These are phyloP conservation scores for Microdochium nivale DNA, from an alignment of 2,329 filamentous ascomycete genomes.

Conservation along the genomic window DNA sequence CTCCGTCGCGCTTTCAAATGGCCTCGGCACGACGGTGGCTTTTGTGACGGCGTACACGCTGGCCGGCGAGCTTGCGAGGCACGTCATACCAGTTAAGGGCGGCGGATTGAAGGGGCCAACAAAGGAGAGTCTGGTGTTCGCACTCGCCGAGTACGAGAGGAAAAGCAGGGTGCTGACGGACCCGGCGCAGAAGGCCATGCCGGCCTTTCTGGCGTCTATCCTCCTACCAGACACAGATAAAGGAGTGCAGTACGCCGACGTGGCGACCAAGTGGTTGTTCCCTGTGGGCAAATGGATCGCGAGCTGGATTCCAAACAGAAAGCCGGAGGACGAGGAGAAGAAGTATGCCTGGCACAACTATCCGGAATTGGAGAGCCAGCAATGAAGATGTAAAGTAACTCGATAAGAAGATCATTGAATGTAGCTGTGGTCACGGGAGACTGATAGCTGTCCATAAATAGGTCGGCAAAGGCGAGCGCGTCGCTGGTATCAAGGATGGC, in stretches of 20 bases:
- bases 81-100: conserved; percentile 12
- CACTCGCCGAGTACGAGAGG: conserved; percentile 28
- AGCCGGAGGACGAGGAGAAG: not conserved
- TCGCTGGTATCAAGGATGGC: too few relatives aligned
- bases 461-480: too few relatives aligned
- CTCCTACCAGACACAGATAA: not conserved
- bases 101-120: not conserved
- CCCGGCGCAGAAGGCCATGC: not conserved
- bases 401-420: too few relatives aligned
- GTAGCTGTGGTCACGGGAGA: too few relatives aligned
- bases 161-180: conserved; percentile 7
- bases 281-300: not conserved
- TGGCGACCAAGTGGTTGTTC: not conserved
- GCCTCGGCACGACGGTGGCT: conserved; percentile 37
- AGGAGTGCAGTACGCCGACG: not conserved
- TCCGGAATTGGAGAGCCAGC: not conserved
- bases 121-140: conserved; percentile 5
- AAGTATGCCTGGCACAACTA: not conserved
- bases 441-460: too few relatives aligned
- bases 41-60: conserved; percentile 40
- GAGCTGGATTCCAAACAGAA: not conserved
- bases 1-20: conserved; percentile 34
- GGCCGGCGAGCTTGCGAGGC: conserved; percentile 32
- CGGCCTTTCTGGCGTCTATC: not conserved
- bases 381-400: too few relatives aligned